Percentiles rank a stretch among this genome's conserved stretches.
Conservation (phyloP, 805 yeast genomes). For the Starmerella roubikii region DNA sequence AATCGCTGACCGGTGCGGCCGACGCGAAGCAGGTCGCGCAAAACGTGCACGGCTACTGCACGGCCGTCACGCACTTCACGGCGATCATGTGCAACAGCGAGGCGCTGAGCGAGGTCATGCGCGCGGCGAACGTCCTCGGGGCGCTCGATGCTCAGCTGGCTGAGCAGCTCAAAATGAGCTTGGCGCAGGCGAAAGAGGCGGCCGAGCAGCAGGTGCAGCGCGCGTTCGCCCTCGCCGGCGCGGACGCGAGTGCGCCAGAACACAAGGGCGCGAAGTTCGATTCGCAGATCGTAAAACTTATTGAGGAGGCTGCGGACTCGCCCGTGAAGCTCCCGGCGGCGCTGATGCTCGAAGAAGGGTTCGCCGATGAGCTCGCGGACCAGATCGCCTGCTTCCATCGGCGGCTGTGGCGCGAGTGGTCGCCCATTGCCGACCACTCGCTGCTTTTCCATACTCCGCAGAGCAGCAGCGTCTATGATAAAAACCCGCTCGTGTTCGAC, state of each 20-base stretch:
- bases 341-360: slow-evolving; percentile 39
- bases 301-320: slow-evolving; percentile 1
- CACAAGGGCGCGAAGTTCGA: slow-evolving; percentile 1
- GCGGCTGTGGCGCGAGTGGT: slow-evolving; percentile 56
- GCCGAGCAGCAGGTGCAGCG: slow-evolving; percentile 4
- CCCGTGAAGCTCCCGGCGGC: slow-evolving; percentile 26
- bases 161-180: slow-evolving; percentile 37
- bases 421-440: slow-evolving; percentile 66
- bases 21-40: slow-evolving; percentile 28
- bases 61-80: slow-evolving; percentile 45
- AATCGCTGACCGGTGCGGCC: neutral
- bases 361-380: slow-evolving; percentile 46
- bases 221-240: neutral
- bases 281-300: neutral
- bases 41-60: slow-evolving; percentile 41
- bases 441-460: slow-evolving; percentile 42
- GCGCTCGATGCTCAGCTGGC: slow-evolving; percentile 40
- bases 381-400: slow-evolving; percentile 57
- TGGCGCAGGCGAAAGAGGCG: slow-evolving; percentile 21
- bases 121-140: slow-evolving; percentile 35
- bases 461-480: slow-evolving; percentile 22
- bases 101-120: slow-evolving; percentile 44
- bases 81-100: slow-evolving; percentile 58
- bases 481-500: slow-evolving; percentile 63
- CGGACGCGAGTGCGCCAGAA: neutral